These are phyloP conservation scores for Solanum peruvianum DNA, from an alignment of 257 asterid species.

Conservation along the genomic window DNA sequence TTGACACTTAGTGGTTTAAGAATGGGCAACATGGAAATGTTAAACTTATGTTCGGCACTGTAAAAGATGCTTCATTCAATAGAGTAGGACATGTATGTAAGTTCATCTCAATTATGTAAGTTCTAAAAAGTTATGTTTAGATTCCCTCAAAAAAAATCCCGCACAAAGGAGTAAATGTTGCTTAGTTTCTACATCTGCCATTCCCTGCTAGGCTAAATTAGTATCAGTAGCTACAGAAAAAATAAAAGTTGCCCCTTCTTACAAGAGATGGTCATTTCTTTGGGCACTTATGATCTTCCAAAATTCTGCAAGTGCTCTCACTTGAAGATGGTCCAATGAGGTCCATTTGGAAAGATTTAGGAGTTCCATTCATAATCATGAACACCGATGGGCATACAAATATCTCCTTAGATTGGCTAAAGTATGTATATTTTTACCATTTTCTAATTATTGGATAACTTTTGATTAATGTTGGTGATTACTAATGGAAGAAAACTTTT, in stretches of 20 bases:
- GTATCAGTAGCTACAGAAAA: no score
- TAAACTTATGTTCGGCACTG: background rate
- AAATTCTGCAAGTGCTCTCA: conserved; percentile 47
- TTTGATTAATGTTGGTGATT: background rate
- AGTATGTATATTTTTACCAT: conserved; percentile 34
- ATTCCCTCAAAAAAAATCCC: background rate
- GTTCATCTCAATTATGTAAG: background rate
- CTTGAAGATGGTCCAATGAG: conserved; percentile 62
- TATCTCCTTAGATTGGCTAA: conserved; percentile 69
- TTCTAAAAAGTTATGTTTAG: background rate
- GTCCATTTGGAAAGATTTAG: conserved; percentile 49
- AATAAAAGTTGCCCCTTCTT: background rate
- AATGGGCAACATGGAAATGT: background rate
- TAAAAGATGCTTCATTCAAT: background rate
- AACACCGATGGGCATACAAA: conserved; percentile 27
- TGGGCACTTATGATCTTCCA: background rate
- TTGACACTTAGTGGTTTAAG: background rate
- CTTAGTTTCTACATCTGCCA: background rate
- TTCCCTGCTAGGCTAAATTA: no score
- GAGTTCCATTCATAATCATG: conserved; percentile 34
- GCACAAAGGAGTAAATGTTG: background rate
- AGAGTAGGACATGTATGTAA: background rate
- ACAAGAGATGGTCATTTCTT: background rate
- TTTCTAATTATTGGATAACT: background rate
- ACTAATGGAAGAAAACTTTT: background rate